A percentile compares a stretch with the other conserved stretches of the same genome.
These are phyloP conservation scores for Chlorella variabilis DNA, from an alignment of 163 green algal genomes.

Conservation along the genomic window DNA sequence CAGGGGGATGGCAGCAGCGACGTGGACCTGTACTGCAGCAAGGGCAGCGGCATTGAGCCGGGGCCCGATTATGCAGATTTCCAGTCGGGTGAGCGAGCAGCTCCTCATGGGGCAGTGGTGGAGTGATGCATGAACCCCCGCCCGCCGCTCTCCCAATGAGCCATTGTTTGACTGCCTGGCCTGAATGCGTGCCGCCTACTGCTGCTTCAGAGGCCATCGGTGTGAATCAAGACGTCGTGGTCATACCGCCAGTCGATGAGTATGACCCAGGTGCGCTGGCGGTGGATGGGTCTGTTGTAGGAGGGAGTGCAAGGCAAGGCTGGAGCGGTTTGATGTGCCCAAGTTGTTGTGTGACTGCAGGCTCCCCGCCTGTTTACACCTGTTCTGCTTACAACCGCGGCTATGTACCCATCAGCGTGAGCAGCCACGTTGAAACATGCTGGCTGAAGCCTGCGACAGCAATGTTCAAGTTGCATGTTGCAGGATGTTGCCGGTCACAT, in stretches of 20 bases:
- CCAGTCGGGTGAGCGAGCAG: neutral
- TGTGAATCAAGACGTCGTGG: slow-evolving; percentile 1
- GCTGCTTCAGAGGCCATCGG: slow-evolving; percentile 15
- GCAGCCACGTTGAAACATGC: neutral
- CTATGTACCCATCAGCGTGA: neutral
- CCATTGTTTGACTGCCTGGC: too few species aligned
- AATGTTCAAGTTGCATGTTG: too few species aligned
- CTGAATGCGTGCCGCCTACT: too few species aligned
- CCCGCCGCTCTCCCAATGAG: too few species aligned
- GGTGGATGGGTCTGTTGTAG: neutral
- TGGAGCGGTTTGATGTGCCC: too few species aligned
- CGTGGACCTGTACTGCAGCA: slow-evolving; percentile 12
- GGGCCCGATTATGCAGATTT: slow-evolving; percentile 4
- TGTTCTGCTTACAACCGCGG: neutral
- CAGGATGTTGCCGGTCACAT: too few species aligned
- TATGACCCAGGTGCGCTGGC: slow-evolving; percentile 1
- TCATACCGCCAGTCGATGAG: neutral
- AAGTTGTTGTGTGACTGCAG: too few species aligned
- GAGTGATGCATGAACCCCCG: too few species aligned
- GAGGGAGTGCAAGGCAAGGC: neutral
- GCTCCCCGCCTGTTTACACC: neutral
- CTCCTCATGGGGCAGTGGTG: too few species aligned
- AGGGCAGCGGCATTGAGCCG: neutral
- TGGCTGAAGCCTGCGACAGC: neutral
- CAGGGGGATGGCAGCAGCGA: neutral